Evolutionary conservation across 2,329 filamentous ascomycete species (phyloP).

Genomic region (Fusarium subtropicale): DNA sequence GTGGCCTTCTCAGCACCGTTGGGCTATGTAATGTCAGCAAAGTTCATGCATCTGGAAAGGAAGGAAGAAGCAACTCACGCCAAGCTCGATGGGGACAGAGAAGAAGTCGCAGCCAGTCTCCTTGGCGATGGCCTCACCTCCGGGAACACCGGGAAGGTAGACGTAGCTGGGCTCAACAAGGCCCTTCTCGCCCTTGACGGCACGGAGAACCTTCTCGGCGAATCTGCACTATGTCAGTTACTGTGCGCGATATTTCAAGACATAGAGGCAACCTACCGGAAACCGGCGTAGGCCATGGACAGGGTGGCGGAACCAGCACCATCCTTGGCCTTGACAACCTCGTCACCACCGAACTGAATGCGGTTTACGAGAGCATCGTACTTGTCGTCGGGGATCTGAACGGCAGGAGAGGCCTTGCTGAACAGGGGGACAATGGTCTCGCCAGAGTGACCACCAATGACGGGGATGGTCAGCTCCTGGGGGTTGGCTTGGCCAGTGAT

Average conservation of each 20-base stretch:
- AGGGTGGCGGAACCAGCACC: conserved; percentile 90
- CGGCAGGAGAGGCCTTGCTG: conserved; percentile 85
- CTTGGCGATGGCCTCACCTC: conserved; percentile 87
- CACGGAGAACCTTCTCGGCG: conserved; percentile 93
- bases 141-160: conserved; percentile 90
- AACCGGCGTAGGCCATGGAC: conserved; percentile 96
- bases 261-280: conserved; percentile 68
- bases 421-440: conserved; percentile 98
- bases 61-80: conserved; percentile 70
- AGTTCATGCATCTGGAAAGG: conserved; percentile 19
- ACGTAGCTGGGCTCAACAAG: conserved; percentile 96
- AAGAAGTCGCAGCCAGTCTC: conserved; percentile 91
- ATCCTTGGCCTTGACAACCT: conserved; percentile 95
- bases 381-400: conserved; percentile 88
- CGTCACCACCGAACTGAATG: conserved; percentile 97
- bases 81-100: conserved; percentile 94
- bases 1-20: conserved; percentile 87
- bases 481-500: conserved; percentile 86
- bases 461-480: conserved; percentile 85
- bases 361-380: conserved; percentile 91
- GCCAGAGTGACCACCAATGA: conserved; percentile 96
- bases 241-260: not conserved
- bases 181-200: conserved; percentile 87
- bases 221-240: conserved; percentile 68
- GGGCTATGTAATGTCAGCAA: conserved; percentile 64